phyloP scores from a whole-genome alignment of 768 basidiomycete species.

The Leccinum boreale region DNA sequence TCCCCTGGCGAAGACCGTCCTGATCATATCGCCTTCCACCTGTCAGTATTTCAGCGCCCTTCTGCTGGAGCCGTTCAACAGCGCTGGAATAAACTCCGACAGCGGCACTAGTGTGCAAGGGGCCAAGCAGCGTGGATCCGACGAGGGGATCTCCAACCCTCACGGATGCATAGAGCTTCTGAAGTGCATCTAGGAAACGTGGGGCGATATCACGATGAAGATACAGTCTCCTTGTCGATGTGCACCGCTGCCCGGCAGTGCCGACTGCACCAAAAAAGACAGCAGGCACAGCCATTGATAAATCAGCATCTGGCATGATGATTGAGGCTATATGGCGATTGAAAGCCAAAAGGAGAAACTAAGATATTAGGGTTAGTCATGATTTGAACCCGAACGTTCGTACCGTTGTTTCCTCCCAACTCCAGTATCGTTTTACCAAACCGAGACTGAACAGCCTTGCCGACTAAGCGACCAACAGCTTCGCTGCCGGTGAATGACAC shows the following conservation, averaged over 20 bases:
- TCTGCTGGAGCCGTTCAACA: constrained; percentile 55
- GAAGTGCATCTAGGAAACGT: constrained; percentile 72
- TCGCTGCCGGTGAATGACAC: constrained; percentile 98
- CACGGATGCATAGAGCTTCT: constrained; percentile 67
- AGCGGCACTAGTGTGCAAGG: constrained; percentile 72
- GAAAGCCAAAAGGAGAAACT: constrained; percentile 15
- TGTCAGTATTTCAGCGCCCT: constrained; percentile 72
- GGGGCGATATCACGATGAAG: constrained; percentile 78
- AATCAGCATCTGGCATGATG: constrained; percentile 91
- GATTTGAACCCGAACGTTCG: constrained; percentile 20
- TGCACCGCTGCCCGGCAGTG: constrained; percentile 74
- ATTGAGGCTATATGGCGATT: constrained; percentile 63
- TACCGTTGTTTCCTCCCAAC: constrained; percentile 94
- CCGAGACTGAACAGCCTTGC: constrained; percentile 78
- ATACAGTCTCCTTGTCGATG: constrained; percentile 87
- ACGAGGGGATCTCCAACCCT: constrained; percentile 85
- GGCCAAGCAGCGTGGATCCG: constrained; percentile 73
- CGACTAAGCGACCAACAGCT: constrained; percentile 80
- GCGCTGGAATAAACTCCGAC: constrained; percentile 64
- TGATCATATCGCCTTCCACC: constrained; percentile 62
- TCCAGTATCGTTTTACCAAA: constrained; percentile 92
- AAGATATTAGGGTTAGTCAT: constrained; percentile 16
- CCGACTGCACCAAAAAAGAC: constrained; percentile 95
- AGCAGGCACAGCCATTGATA: constrained; percentile 82
- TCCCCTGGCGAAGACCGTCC: constrained; percentile 58